phyloP scores from a whole-genome alignment of 176 grass and related monocot species.

The Cenchrus purpureus region DNA sequence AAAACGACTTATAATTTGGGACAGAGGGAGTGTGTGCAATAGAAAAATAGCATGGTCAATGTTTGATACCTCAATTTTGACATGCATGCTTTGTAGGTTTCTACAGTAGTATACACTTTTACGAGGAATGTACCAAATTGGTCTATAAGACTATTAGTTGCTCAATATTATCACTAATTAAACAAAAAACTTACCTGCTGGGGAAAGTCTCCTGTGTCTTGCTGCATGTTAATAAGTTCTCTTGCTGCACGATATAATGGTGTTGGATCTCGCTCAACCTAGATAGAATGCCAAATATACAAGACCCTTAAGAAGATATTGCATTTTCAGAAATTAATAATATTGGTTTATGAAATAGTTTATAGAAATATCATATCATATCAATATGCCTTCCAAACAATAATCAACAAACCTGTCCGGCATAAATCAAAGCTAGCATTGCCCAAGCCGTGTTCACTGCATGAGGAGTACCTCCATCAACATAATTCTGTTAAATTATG shows the following conservation, averaged over 20 bases:
- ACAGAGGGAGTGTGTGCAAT: no score
- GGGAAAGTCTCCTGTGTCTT: slow-evolving; percentile 26
- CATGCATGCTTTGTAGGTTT: no score
- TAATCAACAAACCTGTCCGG: not conserved
- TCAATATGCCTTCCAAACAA: not conserved
- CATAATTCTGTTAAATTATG: not conserved
- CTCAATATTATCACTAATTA: not conserved
- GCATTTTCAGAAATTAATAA: not conserved
- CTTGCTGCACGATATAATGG: slow-evolving; percentile 34
- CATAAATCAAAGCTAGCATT: slow-evolving; percentile 12
- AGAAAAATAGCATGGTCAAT: no score
- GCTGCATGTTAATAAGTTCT: slow-evolving; percentile 39
- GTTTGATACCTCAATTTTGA: no score
- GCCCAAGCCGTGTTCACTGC: not conserved
- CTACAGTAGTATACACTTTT: no score
- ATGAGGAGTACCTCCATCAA: slow-evolving; percentile 27
- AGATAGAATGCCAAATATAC: not conserved
- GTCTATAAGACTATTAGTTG: no score
- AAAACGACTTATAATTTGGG: no score
- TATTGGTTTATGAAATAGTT: no score
- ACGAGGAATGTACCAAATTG: no score
- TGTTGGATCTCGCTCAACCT: slow-evolving; percentile 38
- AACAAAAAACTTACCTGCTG: slow-evolving; percentile 24
- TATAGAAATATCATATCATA: not conserved
- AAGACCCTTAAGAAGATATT: not conserved